phyloP scores from a whole-genome alignment of 2,329 filamentous ascomycete genomes.

The Ophiocordyceps robertsii region DNA sequence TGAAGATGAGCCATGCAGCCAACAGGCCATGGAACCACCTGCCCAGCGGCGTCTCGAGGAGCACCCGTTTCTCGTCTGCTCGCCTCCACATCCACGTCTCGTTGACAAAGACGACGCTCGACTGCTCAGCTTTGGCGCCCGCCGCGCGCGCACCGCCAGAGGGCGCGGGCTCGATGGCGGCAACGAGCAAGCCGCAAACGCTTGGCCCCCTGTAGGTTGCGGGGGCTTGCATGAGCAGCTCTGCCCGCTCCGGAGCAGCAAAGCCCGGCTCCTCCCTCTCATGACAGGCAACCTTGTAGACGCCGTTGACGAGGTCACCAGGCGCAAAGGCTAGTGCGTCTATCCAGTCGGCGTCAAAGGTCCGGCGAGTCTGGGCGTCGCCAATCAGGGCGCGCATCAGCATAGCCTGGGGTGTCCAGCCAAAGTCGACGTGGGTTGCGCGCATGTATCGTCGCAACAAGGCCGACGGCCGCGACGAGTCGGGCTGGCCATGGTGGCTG shows the following conservation, averaged over 20 bases:
- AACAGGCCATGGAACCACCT: conserved; percentile 16
- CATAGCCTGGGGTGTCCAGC: conserved; percentile 18
- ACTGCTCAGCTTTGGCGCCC: neutral
- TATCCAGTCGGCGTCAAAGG: conserved; percentile 13
- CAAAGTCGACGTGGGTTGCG: conserved; percentile 16
- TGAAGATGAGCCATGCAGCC: conserved; percentile 14
- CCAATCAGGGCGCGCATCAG: conserved; percentile 12
- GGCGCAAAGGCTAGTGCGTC: conserved; percentile 7
- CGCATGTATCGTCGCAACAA: conserved; percentile 14
- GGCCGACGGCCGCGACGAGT: conserved; percentile 5
- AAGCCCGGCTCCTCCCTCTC: conserved; percentile 1
- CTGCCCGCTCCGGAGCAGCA: conserved; percentile 10
- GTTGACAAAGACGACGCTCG: conserved; percentile 16
- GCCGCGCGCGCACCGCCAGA: neutral
- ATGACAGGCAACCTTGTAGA: conserved; percentile 14
- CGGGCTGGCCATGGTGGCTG: neutral
- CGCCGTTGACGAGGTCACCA: conserved; percentile 18
- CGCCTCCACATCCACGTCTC: conserved; percentile 26
- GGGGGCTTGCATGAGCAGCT: conserved; percentile 15
- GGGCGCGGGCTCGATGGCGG: conserved; percentile 6
- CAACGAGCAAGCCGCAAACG: conserved; percentile 12
- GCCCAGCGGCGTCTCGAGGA: conserved; percentile 15
- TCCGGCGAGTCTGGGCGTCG: conserved; percentile 7
- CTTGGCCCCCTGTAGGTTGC: conserved; percentile 7
- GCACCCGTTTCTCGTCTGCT: conserved; percentile 11